Evolutionary conservation across 106 monocot genomes (phyloP).

Genomic region (Agapanthus africanus): DNA sequence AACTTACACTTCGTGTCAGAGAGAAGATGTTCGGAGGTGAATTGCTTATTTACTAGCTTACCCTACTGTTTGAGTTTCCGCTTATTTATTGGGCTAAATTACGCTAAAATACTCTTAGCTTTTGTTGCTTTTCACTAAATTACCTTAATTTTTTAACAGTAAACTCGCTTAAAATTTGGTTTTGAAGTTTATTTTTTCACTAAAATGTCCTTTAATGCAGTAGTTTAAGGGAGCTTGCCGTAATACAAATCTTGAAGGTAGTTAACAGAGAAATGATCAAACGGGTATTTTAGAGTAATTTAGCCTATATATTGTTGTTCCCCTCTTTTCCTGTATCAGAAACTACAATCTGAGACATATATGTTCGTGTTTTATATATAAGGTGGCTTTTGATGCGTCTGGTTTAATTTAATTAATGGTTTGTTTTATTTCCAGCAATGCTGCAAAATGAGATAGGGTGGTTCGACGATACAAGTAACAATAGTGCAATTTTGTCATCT

Average conservation of each 20-base stretch:
- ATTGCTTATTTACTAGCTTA: not conserved
- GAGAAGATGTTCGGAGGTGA: slow-evolving; percentile 82
- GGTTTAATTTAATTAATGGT: not conserved
- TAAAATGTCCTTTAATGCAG: too few species aligned
- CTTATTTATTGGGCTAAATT: too few species aligned
- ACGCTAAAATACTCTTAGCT: too few species aligned
- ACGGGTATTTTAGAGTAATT: too few species aligned
- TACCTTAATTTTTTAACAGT: too few species aligned
- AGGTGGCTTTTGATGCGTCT: not conserved
- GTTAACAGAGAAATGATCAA: too few species aligned
- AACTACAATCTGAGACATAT: not conserved
- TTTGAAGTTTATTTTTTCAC: not conserved
- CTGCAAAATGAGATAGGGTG: slow-evolving; percentile 85
- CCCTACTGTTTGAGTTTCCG: not conserved
- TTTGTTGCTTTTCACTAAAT: too few species aligned
- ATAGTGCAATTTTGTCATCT: slow-evolving; percentile 70
- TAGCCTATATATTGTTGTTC: too few species aligned
- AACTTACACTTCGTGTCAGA: slow-evolving; percentile 83
- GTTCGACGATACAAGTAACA: slow-evolving; percentile 68
- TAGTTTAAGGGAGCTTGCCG: too few species aligned
- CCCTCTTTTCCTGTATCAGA: not conserved
- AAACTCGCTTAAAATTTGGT: not conserved
- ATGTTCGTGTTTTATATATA: not conserved
- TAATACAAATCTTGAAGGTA: too few species aligned
- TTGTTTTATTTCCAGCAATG: slow-evolving; percentile 37